Evolutionary conservation across 352 stramenopile species (phyloP).

Genomic region (Phytophthora multivora): DNA sequence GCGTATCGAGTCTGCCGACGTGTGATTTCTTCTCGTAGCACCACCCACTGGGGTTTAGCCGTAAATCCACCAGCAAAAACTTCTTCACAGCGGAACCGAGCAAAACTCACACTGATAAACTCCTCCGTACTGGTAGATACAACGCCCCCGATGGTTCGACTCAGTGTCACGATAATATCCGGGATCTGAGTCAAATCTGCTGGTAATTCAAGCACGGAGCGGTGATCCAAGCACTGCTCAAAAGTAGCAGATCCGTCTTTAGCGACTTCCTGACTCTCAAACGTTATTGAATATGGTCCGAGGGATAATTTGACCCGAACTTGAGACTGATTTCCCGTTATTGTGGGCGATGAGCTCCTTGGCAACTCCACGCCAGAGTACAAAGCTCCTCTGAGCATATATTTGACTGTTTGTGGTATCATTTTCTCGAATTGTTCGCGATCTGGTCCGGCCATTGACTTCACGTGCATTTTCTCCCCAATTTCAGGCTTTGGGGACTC

Average conservation of each 20-base stretch:
- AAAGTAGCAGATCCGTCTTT: constrained; percentile 57
- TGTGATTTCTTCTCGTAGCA: constrained; percentile 60
- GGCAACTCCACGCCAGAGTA: constrained; percentile 68
- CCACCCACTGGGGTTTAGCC: constrained; percentile 55
- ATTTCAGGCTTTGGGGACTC: constrained; percentile 42
- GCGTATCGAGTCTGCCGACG: constrained; percentile 62
- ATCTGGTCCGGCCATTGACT: constrained; percentile 44
- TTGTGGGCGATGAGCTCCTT: constrained; percentile 1
- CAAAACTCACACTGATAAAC: constrained; percentile 64
- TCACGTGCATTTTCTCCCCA: constrained; percentile 65
- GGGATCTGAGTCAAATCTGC: constrained; percentile 73
- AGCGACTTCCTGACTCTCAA: constrained; percentile 52
- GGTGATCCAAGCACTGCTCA: constrained; percentile 55
- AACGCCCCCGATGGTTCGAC: constrained; percentile 39
- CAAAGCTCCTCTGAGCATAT: constrained; percentile 62
- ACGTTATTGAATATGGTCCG: constrained; percentile 48
- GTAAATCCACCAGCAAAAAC: constrained; percentile 53
- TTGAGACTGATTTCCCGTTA: constrained; percentile 27
- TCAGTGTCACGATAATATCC: constrained; percentile 72
- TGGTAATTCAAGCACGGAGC: constrained; percentile 51
- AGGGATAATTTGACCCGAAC: constrained; percentile 58
- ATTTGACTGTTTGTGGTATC: constrained; percentile 61
- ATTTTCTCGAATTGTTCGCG: constrained; percentile 17
- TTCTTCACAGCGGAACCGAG: constrained; percentile 44
- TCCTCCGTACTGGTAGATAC: constrained; percentile 47